Conservation (phyloP, 176 grass and related monocot species). For the Neostapfia colusana region DNA sequence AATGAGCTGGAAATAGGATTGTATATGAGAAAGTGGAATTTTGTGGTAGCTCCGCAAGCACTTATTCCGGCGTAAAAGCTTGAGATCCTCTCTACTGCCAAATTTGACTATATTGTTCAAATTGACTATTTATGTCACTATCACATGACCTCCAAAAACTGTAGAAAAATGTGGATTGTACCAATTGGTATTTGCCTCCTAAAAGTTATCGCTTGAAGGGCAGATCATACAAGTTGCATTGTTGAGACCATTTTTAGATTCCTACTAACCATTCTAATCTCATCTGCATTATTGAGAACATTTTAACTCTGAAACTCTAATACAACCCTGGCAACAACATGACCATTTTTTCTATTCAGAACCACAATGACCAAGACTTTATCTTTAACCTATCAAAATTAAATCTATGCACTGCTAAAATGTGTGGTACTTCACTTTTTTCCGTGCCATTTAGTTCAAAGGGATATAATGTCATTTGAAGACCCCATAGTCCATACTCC, state of each 20-base stretch:
- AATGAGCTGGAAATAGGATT: background rate
- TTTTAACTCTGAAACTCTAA: background rate
- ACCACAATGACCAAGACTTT: background rate
- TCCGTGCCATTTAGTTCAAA: background rate
- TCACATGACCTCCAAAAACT: background rate
- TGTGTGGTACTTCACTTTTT: background rate
- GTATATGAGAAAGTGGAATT: background rate
- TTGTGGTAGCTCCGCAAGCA: background rate
- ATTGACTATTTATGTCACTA: background rate
- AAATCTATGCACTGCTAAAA: background rate
- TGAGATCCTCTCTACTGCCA: background rate
- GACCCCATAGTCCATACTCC: background rate
- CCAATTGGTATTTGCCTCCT: background rate
- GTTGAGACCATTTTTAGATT: background rate
- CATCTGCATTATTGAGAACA: background rate
- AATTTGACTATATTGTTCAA: background rate
- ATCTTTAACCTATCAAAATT: constrained; percentile 18
- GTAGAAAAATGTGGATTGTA: background rate
- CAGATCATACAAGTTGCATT: background rate
- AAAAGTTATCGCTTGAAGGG: background rate
- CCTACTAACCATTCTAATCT: background rate
- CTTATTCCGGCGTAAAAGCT: background rate
- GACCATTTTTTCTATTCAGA: background rate
- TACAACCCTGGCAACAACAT: constrained; percentile 8
- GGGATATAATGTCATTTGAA: background rate